Evolutionary conservation across 1,284 basidiomycete genomes (phyloP).

Genomic region (Ceratobasidium sp.): DNA sequence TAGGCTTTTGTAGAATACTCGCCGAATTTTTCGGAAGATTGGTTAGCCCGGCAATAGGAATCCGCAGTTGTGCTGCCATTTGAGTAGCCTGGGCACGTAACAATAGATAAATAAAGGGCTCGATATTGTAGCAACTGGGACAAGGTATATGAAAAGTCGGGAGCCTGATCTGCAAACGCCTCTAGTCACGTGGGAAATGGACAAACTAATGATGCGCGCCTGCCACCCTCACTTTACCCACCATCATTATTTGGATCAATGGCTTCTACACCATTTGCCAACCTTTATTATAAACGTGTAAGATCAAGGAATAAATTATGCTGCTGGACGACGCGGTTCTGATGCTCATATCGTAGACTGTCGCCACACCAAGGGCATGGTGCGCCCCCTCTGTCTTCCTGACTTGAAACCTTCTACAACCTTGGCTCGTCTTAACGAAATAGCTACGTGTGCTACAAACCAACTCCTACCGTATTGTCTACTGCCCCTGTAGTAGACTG

Average conservation of each 20-base stretch:
- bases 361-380: constrained; percentile 44
- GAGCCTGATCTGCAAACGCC: not conserved
- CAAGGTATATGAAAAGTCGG: too few species aligned
- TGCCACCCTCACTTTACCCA: not conserved
- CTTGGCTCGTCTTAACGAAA: not conserved
- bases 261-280: constrained; percentile 24
- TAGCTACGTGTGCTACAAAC: constrained; percentile 57
- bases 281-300: constrained; percentile 35
- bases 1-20: constrained; percentile 14
- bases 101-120: too few species aligned
- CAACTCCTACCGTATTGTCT: constrained; percentile 74
- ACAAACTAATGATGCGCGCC: constrained; percentile 1
- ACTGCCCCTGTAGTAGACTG: constrained; percentile 78
- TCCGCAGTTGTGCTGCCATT: constrained; percentile 14
- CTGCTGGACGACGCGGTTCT: not conserved
- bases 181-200: not conserved
- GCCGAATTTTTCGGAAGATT: not conserved
- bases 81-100: not conserved
- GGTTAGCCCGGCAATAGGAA: constrained; percentile 14
- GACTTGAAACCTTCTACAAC: not conserved
- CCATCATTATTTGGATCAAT: not conserved
- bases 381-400: constrained; percentile 26
- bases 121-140: too few species aligned
- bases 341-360: constrained; percentile 31
- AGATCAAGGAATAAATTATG: not conserved